phyloP scores from a whole-genome alignment of 805 yeast genomes.

The Cyberlindnera nakhonratchasimensis region DNA sequence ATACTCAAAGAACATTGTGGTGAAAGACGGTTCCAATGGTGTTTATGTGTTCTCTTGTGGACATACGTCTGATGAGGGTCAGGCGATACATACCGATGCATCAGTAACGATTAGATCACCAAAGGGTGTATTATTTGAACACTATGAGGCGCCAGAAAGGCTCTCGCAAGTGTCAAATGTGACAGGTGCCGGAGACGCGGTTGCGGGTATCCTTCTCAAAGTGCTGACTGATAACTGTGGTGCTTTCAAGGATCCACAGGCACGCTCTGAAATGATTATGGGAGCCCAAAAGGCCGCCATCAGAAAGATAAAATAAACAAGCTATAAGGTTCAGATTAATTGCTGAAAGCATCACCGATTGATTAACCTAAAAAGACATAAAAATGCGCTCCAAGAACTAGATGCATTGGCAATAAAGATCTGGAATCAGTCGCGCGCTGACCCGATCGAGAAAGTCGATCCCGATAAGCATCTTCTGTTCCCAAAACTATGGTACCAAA shows the following conservation, averaged over 20 bases:
- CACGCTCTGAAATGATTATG: conserved; percentile 11
- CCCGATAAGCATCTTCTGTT: conserved; percentile 1
- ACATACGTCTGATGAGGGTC: conserved; percentile 7
- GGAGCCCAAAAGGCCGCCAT: conserved; percentile 29
- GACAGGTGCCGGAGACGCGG: conserved; percentile 87
- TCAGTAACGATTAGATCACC: conserved; percentile 17
- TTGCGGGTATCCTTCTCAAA: conserved; percentile 57
- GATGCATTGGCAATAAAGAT: too few relatives aligned
- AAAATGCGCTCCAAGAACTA: too few relatives aligned
- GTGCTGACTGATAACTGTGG: conserved; percentile 8
- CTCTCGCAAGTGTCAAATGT: conserved; percentile 49
- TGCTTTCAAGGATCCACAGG: conserved; percentile 2
- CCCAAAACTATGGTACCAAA: too few relatives aligned
- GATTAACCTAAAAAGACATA: too few relatives aligned
- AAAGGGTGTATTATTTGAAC: conserved; percentile 54
- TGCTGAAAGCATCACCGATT: too few relatives aligned
- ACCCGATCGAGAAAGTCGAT: conserved; percentile 6
- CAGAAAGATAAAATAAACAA: conserved; percentile 12
- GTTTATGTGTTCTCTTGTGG: conserved; percentile 42
- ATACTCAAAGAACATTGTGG: conserved; percentile 57
- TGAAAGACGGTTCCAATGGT: conserved; percentile 70
- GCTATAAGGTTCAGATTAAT: too few relatives aligned
- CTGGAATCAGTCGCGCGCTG: conserved; percentile 1
- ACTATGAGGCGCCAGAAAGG: conserved; percentile 43
- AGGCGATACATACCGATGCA: conserved; percentile 6